Percentiles rank a stretch among this genome's conserved stretches.
Conservation (phyloP, 306 rosid species). For the Glycine soja region DNA sequence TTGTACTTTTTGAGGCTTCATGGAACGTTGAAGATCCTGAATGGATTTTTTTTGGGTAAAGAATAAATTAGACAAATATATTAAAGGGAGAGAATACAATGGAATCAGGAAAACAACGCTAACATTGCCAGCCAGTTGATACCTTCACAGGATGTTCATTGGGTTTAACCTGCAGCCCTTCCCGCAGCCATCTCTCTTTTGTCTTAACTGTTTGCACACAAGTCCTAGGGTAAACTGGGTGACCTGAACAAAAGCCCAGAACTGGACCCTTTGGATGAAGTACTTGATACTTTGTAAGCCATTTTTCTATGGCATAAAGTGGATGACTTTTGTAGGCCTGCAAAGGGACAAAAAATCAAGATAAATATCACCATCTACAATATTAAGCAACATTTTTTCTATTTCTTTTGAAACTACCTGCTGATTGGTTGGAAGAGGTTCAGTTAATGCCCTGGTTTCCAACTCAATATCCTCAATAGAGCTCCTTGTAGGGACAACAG, state of each 20-base stretch:
- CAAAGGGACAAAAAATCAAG: slow-evolving; percentile 41
- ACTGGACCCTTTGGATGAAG: slow-evolving; percentile 94
- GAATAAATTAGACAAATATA: slow-evolving; percentile 22
- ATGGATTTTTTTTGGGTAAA: slow-evolving; percentile 12
- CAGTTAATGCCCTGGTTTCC: slow-evolving; percentile 96
- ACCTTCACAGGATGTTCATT: slow-evolving; percentile 85
- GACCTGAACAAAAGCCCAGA: slow-evolving; percentile 89
- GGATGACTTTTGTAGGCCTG: slow-evolving; percentile 92
- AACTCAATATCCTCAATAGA: slow-evolving; percentile 93
- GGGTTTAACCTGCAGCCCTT: slow-evolving; percentile 88
- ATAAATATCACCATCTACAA: slow-evolving; percentile 24
- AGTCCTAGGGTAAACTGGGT: slow-evolving; percentile 83
- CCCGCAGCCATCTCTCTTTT: slow-evolving; percentile 87
- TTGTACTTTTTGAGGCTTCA: slow-evolving; percentile 62
- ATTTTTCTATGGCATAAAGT: slow-evolving; percentile 84
- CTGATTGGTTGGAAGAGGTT: slow-evolving; percentile 97
- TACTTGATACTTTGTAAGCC: slow-evolving; percentile 86
- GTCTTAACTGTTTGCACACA: slow-evolving; percentile 88
- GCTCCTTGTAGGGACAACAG: slow-evolving; percentile 61
- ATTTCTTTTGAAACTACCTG: slow-evolving; percentile 62
- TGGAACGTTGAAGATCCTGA: slow-evolving; percentile 70
- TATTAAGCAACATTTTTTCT: slow-evolving; percentile 34
- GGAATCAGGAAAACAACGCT: slow-evolving; percentile 31
- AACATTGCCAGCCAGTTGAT: slow-evolving; percentile 43
- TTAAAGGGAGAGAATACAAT: slow-evolving; percentile 23